Evolutionary conservation across 805 yeast species (phyloP), one percentile per base, ranked within the genome.

Genomic region (Brettanomyces custersianus): DNA sequence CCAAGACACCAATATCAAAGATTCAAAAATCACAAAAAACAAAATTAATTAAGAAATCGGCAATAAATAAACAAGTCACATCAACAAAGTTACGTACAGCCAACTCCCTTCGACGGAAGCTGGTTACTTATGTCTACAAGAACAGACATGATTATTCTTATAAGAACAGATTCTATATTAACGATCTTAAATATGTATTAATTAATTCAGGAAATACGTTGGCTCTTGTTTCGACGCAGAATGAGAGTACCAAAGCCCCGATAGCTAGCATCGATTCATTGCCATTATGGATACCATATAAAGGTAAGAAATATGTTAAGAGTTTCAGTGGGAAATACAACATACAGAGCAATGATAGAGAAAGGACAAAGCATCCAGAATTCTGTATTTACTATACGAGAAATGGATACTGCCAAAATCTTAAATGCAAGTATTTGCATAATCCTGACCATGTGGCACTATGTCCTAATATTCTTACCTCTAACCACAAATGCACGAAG

Each of bases 361-460:
- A 25, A n/a, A 12, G 10, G 12, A 16, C 13, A 7, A 22, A 20
- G 17, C 32, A 30, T 16, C 34, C 33, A 21, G 47, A 41, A 19
- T 30, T 33, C 8, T 48, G 53, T 29, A 55, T 55, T 4, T 54
- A 43, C 28, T 66, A 53, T 46, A 49, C 62, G 11, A 52, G 66
- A 41, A 51, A 61, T 30, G 72, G 72, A 47, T 41, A 39, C 53
- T 66, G 92, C 49, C 57, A 59, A 33, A 68, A 70, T 42, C 74
- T 73, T 15, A 49, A 59, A 16, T 83, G 92, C 51, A 60, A 59
- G 18, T 78, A 66, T 46, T 49, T 51, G 4, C 92, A 82, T 49
- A 68, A 70, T 33, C 55, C 61, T 17, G 42, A 58, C 4, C 74
- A 66, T 31, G 62, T 76, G 16, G 67, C 77, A 5, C 51, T 80